phyloP scores from a whole-genome alignment of 352 stramenopile species.

The Phytophthora syringae region DNA sequence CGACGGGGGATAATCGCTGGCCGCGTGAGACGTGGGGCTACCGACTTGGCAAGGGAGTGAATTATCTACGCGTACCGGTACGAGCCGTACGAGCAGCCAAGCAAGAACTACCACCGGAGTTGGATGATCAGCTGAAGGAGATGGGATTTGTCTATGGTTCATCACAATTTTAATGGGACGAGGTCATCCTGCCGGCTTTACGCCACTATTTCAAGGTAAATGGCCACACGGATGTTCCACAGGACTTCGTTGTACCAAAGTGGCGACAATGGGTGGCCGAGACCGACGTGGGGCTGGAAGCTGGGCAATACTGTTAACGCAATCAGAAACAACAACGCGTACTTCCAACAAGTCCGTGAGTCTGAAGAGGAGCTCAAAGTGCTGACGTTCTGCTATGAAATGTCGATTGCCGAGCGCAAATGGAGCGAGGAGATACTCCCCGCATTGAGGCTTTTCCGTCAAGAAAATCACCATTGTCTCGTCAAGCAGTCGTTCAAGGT shows the following conservation, averaged over 20 bases:
- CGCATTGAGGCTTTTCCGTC: not conserved
- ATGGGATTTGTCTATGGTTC: not conserved
- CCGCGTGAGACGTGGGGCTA: constrained; percentile 29
- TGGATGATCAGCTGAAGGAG: not conserved
- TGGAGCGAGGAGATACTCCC: not conserved
- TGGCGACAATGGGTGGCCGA: not conserved
- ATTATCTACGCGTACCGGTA: not conserved
- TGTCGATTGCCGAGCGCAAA: not conserved
- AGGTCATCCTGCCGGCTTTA: not conserved
- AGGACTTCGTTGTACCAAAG: not conserved
- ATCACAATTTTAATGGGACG: not conserved
- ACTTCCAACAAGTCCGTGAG: not conserved
- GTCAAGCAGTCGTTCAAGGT: not conserved
- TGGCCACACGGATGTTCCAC: not conserved
- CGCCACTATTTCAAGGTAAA: not conserved
- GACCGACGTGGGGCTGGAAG: not conserved
- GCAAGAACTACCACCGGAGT: not conserved
- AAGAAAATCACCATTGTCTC: not conserved
- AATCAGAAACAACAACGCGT: not conserved
- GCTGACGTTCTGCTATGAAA: not conserved
- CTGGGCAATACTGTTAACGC: too few relatives aligned
- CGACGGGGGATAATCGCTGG: constrained; percentile 25
- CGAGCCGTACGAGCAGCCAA: not conserved
- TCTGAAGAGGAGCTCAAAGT: not conserved
- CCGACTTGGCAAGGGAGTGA: constrained; percentile 1